A percentile compares a stretch with the other conserved stretches of the same genome.
Evolutionary conservation across 2,329 filamentous ascomycete species (phyloP).

Genomic region (Reticulascus tulasneorum): DNA sequence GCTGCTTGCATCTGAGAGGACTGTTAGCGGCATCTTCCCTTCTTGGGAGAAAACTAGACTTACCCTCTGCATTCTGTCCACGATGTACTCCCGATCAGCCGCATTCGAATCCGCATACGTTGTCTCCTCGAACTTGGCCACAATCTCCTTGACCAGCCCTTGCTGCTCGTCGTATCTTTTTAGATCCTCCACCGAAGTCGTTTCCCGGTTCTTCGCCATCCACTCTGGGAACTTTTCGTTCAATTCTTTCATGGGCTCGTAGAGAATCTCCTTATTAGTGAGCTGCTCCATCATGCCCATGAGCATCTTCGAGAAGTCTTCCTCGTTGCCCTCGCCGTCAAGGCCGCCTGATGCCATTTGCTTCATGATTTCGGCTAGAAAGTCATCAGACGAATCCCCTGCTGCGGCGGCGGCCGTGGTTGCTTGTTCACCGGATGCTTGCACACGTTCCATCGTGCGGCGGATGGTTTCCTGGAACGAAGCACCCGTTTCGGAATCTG

Average conservation of each 20-base stretch:
- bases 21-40: constrained; percentile 12
- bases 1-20: constrained; percentile 84
- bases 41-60: constrained; percentile 20
- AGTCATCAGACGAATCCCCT: constrained; percentile 66
- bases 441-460: constrained; percentile 94
- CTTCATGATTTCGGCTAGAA: constrained; percentile 89
- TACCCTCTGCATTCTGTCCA: constrained; percentile 97
- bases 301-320: constrained; percentile 91
- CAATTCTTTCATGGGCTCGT: constrained; percentile 98
- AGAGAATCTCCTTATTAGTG: constrained; percentile 96
- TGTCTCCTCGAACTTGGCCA: constrained; percentile 78
- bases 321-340: constrained; percentile 63
- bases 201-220: constrained; percentile 72
- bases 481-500: constrained; percentile 48
- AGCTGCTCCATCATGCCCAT: constrained; percentile 99
- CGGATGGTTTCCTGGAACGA: constrained; percentile 90
- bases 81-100: constrained; percentile 83
- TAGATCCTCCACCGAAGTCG: constrained; percentile 66
- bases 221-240: constrained; percentile 88
- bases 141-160: constrained; percentile 76
- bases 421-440: constrained; percentile 79
- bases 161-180: constrained; percentile 80
- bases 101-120: constrained; percentile 79
- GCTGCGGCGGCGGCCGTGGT: constrained; percentile 73
- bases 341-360: constrained; percentile 68